Conservation (phyloP, 176 grass and related monocot genomes). For the Tuctoria greenei region DNA sequence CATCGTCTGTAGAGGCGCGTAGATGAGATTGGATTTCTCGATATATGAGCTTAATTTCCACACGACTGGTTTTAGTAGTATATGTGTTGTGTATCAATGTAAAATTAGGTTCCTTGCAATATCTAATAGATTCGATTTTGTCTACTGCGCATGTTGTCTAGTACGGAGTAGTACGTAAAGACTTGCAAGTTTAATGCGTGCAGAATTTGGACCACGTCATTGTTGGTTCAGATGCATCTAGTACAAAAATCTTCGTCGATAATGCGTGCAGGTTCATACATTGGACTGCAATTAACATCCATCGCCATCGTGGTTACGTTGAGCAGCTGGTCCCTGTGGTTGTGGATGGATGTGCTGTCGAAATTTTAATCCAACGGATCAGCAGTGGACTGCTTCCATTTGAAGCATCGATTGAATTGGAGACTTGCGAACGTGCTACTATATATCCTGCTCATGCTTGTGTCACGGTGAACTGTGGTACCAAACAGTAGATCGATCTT, state of each 20-base stretch:
- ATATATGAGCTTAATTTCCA: not conserved
- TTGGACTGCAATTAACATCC: too few relatives aligned
- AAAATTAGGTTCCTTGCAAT: conserved; percentile 31
- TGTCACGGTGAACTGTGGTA: not conserved
- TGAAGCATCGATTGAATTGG: not conserved
- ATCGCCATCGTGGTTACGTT: too few relatives aligned
- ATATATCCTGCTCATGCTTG: not conserved
- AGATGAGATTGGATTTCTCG: conserved; percentile 4
- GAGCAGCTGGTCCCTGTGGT: too few relatives aligned
- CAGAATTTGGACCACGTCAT: too few relatives aligned
- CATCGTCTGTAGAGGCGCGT: conserved; percentile 23
- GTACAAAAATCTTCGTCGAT: too few relatives aligned
- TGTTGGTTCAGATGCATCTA: too few relatives aligned
- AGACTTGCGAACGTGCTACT: not conserved
- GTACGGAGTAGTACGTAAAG: too few relatives aligned
- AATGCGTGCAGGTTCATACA: too few relatives aligned
- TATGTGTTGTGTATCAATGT: conserved; percentile 38
- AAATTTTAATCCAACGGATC: not conserved
- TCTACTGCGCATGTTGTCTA: too few relatives aligned
- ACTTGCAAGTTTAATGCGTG: too few relatives aligned
- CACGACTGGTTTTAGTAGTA: conserved; percentile 16
- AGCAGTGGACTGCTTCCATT: not conserved
- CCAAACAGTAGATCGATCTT: not conserved
- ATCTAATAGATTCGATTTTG: conserved; percentile 26
- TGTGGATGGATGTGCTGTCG: not conserved